phyloP scores from a whole-genome alignment of 768 basidiomycete species.

The Amanita phalloides region DNA sequence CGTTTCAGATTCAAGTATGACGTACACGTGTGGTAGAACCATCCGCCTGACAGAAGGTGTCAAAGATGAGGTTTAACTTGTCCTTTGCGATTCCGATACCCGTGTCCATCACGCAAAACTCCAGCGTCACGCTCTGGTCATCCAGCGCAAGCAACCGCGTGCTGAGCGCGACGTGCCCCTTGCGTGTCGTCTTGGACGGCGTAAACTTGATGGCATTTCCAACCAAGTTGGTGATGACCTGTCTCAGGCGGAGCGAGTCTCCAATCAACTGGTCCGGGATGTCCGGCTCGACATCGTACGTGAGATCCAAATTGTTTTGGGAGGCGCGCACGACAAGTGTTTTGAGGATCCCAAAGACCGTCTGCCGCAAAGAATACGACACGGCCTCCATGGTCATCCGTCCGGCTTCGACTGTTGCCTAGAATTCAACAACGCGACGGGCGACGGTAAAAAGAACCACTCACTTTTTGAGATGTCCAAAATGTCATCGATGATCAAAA shows the following conservation, averaged over 20 bases:
- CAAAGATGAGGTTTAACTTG: conserved; percentile 96
- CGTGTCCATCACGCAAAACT: conserved; percentile 96
- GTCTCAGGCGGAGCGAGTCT: conserved; percentile 87
- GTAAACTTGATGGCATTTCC: conserved; percentile 98
- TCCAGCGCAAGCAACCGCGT: conserved; percentile 72
- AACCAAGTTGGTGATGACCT: conserved; percentile 92
- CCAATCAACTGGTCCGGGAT: conserved; percentile 97
- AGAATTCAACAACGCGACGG: conserved; percentile 6
- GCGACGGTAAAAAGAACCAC: conserved; percentile 19
- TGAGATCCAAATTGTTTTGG: conserved; percentile 92
- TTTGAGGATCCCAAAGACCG: conserved; percentile 95
- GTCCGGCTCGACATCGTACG: conserved; percentile 90
- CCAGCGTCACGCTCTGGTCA: conserved; percentile 77
- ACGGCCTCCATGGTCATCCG: conserved; percentile 99
- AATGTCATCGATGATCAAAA: conserved; percentile 98
- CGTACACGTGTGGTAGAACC: conserved; percentile 90
- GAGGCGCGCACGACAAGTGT: conserved; percentile 96
- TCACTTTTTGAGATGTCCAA: conserved; percentile 98
- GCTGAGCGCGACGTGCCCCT: conserved; percentile 87
- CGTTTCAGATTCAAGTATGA: conserved; percentile 12
- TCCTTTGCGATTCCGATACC: conserved; percentile 99
- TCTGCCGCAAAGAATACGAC: conserved; percentile 95
- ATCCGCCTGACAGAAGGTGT: conserved; percentile 98
- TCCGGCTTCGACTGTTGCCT: conserved; percentile 79
- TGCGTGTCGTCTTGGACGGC: conserved; percentile 61